Conservation (phyloP, 768 basidiomycete species). For the Phaeolepiota aurea region DNA sequence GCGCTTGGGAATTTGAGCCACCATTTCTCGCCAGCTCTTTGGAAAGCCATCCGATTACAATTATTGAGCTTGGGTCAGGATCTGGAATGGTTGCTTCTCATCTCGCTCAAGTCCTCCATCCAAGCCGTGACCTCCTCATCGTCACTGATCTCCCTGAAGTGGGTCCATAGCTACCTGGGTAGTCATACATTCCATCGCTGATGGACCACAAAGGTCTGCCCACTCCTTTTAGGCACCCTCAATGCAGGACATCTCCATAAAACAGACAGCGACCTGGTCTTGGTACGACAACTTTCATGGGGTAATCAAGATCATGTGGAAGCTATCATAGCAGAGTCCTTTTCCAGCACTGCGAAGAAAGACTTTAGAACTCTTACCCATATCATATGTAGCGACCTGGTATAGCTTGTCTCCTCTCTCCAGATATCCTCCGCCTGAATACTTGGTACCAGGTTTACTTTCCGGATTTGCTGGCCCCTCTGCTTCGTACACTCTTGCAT, state of each 20-base stretch:
- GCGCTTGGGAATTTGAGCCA: conserved; percentile 42
- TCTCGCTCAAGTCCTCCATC: conserved; percentile 23
- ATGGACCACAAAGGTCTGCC: conserved; percentile 29
- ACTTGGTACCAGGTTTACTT: conserved; percentile 62
- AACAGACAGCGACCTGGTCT: conserved; percentile 14
- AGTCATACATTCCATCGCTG: conserved; percentile 2
- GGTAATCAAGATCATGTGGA: conserved; percentile 41
- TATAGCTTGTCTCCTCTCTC: conserved; percentile 22
- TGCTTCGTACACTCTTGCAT: conserved; percentile 67
- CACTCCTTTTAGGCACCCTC: conserved; percentile 34
- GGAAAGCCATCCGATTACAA: conserved; percentile 16
- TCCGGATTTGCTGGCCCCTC: conserved; percentile 68
- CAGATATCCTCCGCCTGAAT: background rate
- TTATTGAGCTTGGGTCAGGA: conserved; percentile 79
- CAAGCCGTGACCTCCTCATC: conserved; percentile 38
- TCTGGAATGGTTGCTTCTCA: conserved; percentile 51
- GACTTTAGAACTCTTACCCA: conserved; percentile 48
- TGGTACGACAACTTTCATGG: conserved; percentile 64
- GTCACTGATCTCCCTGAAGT: conserved; percentile 79
- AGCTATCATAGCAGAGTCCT: conserved; percentile 30
- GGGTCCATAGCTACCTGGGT: conserved; percentile 6
- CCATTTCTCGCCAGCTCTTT: conserved; percentile 25
- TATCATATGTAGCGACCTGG: conserved; percentile 79
- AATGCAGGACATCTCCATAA: background rate
- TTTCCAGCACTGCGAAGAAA: conserved; percentile 5